phyloP scores from a whole-genome alignment of 345 rosid genomes.

The Rhodamnia argentea region DNA sequence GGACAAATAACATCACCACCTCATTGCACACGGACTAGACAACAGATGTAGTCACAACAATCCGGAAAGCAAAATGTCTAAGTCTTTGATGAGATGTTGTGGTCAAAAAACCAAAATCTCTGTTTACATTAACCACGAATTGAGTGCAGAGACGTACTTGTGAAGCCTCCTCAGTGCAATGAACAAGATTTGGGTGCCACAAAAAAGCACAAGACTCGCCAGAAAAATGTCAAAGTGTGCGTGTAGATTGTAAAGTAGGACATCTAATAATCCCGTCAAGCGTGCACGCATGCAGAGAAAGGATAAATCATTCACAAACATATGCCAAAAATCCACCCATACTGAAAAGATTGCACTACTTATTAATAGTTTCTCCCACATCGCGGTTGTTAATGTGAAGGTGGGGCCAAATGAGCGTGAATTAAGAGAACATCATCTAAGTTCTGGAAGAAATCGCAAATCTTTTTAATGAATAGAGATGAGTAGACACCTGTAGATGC shows the following conservation, averaged over 20 bases:
- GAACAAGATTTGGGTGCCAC: background rate
- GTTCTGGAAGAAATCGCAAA: background rate
- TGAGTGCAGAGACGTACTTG: background rate
- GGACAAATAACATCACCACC: background rate
- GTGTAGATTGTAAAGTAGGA: background rate
- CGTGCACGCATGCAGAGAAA: background rate
- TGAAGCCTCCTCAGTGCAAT: background rate
- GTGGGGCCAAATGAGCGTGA: background rate
- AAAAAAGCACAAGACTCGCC: background rate
- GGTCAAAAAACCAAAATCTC: background rate
- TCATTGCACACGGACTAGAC: background rate
- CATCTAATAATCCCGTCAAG: background rate
- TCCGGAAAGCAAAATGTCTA: background rate
- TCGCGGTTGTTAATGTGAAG: background rate
- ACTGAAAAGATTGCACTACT: background rate
- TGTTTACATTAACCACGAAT: background rate
- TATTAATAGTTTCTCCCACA: background rate
- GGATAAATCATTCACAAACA: background rate
- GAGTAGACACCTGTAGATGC: slow-evolving; percentile 54
- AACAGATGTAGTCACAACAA: background rate
- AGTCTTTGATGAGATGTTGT: background rate
- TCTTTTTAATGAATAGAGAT: background rate
- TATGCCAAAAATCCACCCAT: background rate
- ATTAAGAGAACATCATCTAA: background rate
- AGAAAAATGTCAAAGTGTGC: background rate